phyloP scores from a whole-genome alignment of 2,329 filamentous ascomycete species.

The Fusarium sp. region DNA sequence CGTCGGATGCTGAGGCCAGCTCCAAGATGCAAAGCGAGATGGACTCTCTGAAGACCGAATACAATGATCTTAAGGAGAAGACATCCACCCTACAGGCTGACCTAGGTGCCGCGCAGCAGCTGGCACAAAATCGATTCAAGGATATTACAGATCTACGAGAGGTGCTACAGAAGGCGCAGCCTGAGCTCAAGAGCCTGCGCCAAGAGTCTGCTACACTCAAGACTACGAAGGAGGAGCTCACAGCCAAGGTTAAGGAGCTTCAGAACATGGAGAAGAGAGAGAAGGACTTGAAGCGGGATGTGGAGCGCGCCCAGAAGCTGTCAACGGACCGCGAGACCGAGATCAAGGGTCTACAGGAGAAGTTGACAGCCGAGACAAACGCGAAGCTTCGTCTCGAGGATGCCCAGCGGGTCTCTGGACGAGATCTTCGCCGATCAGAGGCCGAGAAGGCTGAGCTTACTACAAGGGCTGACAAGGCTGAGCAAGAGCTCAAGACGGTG shows the following conservation, averaged over 20 bases:
- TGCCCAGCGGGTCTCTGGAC: constrained; percentile 78
- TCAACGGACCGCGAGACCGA: constrained; percentile 83
- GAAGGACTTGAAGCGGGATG: constrained; percentile 83
- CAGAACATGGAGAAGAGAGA: constrained; percentile 85
- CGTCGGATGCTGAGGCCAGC: constrained; percentile 60
- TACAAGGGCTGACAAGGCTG: constrained; percentile 79
- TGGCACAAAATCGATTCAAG: constrained; percentile 90
- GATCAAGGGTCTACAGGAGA: constrained; percentile 83
- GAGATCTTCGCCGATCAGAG: constrained; percentile 84
- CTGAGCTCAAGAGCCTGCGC: constrained; percentile 84
- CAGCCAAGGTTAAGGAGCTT: constrained; percentile 71
- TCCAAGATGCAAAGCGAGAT: constrained; percentile 75
- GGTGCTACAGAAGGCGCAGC: constrained; percentile 86
- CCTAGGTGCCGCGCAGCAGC: constrained; percentile 85
- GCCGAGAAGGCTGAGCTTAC: constrained; percentile 84
- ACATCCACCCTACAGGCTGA: constrained; percentile 83
- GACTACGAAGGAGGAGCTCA: constrained; percentile 80
- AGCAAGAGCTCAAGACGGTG: constrained; percentile 77
- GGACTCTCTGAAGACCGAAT: constrained; percentile 66
- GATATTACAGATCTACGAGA: constrained; percentile 87
- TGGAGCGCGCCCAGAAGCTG: constrained; percentile 78
- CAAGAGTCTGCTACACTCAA: constrained; percentile 84
- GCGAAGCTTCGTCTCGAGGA: constrained; percentile 84
- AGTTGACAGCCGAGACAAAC: constrained; percentile 81
- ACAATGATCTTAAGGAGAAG: constrained; percentile 79